Evolutionary conservation across 1,284 basidiomycete genomes (phyloP), one percentile per base, ranked within the genome.

Genomic region (Ustilago curta): DNA sequence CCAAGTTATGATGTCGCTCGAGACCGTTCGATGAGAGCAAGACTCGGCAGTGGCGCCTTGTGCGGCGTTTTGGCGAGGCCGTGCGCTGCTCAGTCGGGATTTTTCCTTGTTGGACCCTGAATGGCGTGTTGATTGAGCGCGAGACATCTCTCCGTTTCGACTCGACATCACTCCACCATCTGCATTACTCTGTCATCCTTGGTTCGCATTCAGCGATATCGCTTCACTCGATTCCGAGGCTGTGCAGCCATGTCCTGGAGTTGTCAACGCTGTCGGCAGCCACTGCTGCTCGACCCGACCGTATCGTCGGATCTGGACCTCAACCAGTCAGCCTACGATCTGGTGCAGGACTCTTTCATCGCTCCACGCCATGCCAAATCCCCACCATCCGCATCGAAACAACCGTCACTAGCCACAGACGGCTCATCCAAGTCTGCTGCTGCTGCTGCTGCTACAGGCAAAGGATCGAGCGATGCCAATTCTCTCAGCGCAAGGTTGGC

Each of bases 181-280:
- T 21, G 25, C 31, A 27, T 45, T 43, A 14, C 29, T 6, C 23
- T 39, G 14, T 37, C 35, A 14, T 16, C 6, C 35, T 16, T n/a
- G n/a, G n/a, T n/a, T 37, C 35, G 35, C 35, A 37, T 37, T 8
- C 14, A 5, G 21, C 21, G 12, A 25, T 29, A 16, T 12, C 42
- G 16, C 44, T 42, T 16, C 12, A 19, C 11, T 52, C 37, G 31
- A 8, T 32, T 1, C 18, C 14, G 31, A 25, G 32, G 14, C 32
- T 31, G 8, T 7, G 7, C 35, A 18, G 19, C 2, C 29, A 80
- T 80, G 78, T 72, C 68, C 11, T 79, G 78, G 69, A 78, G 60
- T 57, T 83, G 81, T 56, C 75, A 79, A 51, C 59, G 70, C 25
- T 83, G 81, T 59, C 54, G 70, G 40, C 79, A 78, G 59, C 72